Evolutionary conservation across 2,329 filamentous ascomycete species (phyloP), one percentile per base, ranked within the genome.

Genomic region (Raffaelea albimanens): DNA sequence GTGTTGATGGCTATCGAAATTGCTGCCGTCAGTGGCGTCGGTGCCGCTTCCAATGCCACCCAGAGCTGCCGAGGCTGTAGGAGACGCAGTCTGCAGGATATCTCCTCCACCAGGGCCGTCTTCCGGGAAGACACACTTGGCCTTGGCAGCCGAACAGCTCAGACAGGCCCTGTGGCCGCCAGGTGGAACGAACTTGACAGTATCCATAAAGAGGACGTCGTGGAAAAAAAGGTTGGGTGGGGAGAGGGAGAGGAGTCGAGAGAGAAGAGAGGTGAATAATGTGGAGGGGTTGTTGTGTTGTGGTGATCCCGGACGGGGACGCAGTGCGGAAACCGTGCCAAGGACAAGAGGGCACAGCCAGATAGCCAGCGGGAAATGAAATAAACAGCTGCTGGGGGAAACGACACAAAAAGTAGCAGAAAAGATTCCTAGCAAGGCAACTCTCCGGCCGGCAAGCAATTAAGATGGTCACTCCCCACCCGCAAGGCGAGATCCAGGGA

Each of bases 81-180:
- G 20, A 10, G 23, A 16, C 16, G 31, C 33, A 21, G 25, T 33
- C 21, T 14, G 33, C 23, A 20, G 31, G 31, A 5, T 44, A 44
- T 31, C 45, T 22, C 45, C 50, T n/a, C 18, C 44, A 16, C 19
- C 38, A 11, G 47, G 50, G 13, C 34, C 44, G 9, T 50, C 56
- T 10, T 55, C 54, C 3, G 50, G 50, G n/a, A 52, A 53, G 10
- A 58, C 53, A 19, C 57, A 58, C 46, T 54, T 56, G 21, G 56
- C 52, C 40, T 58, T 58, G 31, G 57, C 53, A 3, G 52, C 45
- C 2, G 55, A 55, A 38, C 55, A 58, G 47, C 48, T 54, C 13
- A 53, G 52, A 43, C 57, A 58, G 18, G 57, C 57, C 11, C 57
- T 49, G 38, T 57, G 53, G 45, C 56, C 55, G 40, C 53, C 55